Percentiles rank a stretch among this genome's conserved stretches.
phyloP scores from a whole-genome alignment of 2,329 filamentous ascomycete genomes.

The Oidium heveae region DNA sequence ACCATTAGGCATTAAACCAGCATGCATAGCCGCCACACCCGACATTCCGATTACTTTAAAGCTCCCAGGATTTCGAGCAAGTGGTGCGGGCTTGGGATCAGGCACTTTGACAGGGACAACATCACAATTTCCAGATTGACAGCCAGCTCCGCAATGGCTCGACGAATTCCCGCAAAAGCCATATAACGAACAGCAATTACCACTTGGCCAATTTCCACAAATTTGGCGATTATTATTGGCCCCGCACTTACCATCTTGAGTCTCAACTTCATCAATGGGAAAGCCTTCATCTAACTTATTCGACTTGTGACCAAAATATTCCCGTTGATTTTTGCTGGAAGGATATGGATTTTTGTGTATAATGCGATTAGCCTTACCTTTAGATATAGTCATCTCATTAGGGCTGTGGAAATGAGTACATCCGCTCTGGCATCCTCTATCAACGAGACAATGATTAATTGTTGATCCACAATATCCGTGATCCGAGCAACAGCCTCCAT shows the following conservation, averaged over 20 bases:
- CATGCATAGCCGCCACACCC: conserved; percentile 38
- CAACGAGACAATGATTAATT: conserved; percentile 7
- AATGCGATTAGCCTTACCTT: too few relatives aligned
- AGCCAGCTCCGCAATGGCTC: conserved; percentile 1
- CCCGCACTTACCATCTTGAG: conserved; percentile 28
- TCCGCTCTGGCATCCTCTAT: conserved; percentile 13
- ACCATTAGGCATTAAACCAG: conserved; percentile 31
- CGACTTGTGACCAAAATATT: neutral
- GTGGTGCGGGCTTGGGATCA: conserved; percentile 18
- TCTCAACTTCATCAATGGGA: conserved; percentile 14
- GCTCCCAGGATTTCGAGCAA: conserved; percentile 19
- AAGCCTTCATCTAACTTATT: neutral
- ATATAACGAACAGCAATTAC: conserved; percentile 30
- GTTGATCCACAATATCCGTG: conserved; percentile 14
- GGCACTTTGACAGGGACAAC: conserved; percentile 18
- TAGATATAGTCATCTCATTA: neutral
- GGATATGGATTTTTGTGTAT: too few relatives aligned
- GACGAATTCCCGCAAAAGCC: conserved; percentile 12
- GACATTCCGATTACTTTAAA: conserved; percentile 26
- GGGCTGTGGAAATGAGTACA: conserved; percentile 6
- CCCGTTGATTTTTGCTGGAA: conserved; percentile 7
- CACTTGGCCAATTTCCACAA: conserved; percentile 25
- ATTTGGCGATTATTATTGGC: conserved; percentile 21
- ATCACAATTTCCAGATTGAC: conserved; percentile 1
- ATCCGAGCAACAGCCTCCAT: conserved; percentile 12